Evolutionary conservation across 139 green algal genomes (phyloP).

Genomic region (Coccomyxa sp.): DNA sequence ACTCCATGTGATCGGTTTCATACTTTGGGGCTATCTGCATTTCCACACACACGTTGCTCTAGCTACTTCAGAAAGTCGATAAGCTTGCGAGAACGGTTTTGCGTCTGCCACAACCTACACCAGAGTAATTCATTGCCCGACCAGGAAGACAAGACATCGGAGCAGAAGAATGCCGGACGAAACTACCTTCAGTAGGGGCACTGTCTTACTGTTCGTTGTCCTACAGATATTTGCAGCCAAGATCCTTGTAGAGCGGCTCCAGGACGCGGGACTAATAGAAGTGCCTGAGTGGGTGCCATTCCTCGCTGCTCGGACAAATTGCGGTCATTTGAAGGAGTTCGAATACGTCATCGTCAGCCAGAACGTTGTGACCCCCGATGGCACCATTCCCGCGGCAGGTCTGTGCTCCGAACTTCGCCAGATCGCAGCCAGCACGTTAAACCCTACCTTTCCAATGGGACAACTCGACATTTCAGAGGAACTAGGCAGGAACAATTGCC

Average conservation of each 20-base stretch:
- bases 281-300: background rate
- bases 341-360: conserved; percentile 31
- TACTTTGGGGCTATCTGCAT: no score
- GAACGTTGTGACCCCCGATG: conserved; percentile 21
- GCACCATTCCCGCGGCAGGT: conserved; percentile 17
- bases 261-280: background rate
- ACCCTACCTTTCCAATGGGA: no score
- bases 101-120: background rate
- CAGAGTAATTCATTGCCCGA: background rate
- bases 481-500: no score
- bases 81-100: background rate
- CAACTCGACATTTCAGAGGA: no score
- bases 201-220: background rate
- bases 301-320: background rate
- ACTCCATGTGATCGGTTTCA: no score
- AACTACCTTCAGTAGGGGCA: background rate
- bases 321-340: background rate
- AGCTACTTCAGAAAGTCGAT: no score
- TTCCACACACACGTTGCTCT: no score
- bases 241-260: background rate
- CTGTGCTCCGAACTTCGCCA: background rate
- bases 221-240: background rate
- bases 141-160: no score
- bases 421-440: no score
- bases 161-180: no score